Base-by-base conservation (phyloP, 169 alveolate species). In the Eimeria falciformis region DNA sequence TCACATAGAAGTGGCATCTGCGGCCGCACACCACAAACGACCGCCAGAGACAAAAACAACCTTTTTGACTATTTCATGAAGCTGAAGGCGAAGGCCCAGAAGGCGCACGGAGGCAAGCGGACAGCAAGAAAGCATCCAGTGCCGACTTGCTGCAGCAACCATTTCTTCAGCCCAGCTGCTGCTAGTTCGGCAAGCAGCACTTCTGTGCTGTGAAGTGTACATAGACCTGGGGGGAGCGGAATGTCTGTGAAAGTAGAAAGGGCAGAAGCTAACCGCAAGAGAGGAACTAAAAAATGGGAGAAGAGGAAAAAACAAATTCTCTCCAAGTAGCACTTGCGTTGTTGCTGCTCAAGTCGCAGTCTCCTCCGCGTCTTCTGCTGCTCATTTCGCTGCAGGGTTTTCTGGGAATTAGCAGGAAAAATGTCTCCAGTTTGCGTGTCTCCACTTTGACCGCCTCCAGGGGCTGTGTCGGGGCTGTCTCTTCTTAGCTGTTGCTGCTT, bases 121-220 rank as follows among this genome's bases (percentile, higher is more conserved):
- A 25, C 77, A 65, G 14, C 40, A 23, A 45, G 46, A 25, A 25
- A 21, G 29, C 40, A 7, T 3, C 3, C 78, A 27, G 78, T 46
- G 33, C 45, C 78, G 33, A 17, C 78, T n/a, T 27, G 78, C 78
- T 14, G n/a, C 78, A 27, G 78, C 71, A 58, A 33, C n/a, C 62
- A 50, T 50, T 7, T 14, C 62, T 14, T 14, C 7, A 50, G 62
- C 7, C 62, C 77, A 66, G 43, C 77, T n/a, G 77, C 77, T n/a
- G 77, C 43, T n/a, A 45, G 6, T 66, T n/a, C 14, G 7, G 29
- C 12, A 4, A 27, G 33, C n/a, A 27, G 6, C n/a, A 17, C 69
- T 7, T 9, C 25, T 58, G 12, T 50, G 62, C 62, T 50, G 62
- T 50, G 7, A 50, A 14, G 62, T 11, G 62, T 50, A 14, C 62